Base-by-base conservation (phyloP, 352 stramenopile species). In the Globisporangium orthogonon region DNA sequence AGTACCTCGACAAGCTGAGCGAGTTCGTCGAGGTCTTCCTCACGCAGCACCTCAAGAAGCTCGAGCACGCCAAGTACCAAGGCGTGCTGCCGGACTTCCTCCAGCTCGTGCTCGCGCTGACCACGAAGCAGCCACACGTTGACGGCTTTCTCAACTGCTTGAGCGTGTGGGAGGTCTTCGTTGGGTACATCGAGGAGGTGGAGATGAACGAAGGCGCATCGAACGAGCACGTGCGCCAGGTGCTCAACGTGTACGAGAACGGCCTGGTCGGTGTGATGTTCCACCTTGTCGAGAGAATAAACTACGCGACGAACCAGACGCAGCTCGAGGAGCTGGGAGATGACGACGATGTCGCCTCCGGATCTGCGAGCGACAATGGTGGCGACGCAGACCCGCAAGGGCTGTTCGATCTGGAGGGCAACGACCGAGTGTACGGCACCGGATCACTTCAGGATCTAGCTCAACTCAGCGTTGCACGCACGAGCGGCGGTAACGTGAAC, bases 161-260 rank as follows among this genome's bases (percentile, higher is more conserved):
- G 39, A 81, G 70, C 29, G 74, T 91, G 7, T 94, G 83, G 83
- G 81, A 94, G 30, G 79, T 94, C 6, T 88, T 94, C 52, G 81
- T 94, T 15, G 72, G 74, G 17, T 89, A 91, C 51, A 77, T 94
- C 52, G 83, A 94, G 62, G 81, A 91, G 55, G 68, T 78, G 1
- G 78, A 91, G 55, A 74, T 85, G 41, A 78, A 88, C 41, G 81
- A 88, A 68, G 73, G 66, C 5, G 76, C 76, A 3, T 66, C 74
- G 2, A 86, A 86, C 45, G 78, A 87, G 14, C 70, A 58, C 1
- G 59, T 77, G 3, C 61, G 73, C 2, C 61, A 63, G 23, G 74
- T 88, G 4, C 61, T 94, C 13, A 74, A 65, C 0, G 73, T 79
- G 0, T 94, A 91, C 51, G 83, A 94, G 39, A 76, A 70, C 44